Conservation (phyloP, 352 stramenopile species). For the Phytopythium mirpurense region DNA sequence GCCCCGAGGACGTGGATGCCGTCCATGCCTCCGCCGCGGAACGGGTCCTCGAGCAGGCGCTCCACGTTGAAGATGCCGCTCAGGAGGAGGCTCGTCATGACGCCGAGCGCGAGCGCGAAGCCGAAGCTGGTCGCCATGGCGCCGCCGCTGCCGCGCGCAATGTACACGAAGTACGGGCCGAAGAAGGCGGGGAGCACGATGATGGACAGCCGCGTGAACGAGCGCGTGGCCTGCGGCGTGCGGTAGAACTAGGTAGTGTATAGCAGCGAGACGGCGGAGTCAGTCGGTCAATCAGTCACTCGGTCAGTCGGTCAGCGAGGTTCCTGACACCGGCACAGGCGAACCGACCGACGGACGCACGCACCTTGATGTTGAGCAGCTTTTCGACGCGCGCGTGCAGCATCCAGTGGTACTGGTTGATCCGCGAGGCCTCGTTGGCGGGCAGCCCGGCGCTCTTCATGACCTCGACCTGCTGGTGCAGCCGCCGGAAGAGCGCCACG, state of each 20-base stretch:
- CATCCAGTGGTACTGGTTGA: slow-evolving; percentile 88
- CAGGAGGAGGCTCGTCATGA: slow-evolving; percentile 79
- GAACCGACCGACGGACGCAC: neutral
- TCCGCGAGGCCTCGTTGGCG: slow-evolving; percentile 81
- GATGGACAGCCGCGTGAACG: slow-evolving; percentile 82
- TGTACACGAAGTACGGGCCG: slow-evolving; percentile 83
- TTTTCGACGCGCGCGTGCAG: slow-evolving; percentile 76
- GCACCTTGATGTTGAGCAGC: slow-evolving; percentile 79
- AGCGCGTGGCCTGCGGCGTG: slow-evolving; percentile 80
- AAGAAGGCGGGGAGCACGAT: slow-evolving; percentile 82
- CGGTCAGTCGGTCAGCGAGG: neutral
- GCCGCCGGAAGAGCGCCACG: slow-evolving; percentile 41
- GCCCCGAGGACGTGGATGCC: slow-evolving; percentile 56
- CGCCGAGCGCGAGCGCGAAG: slow-evolving; percentile 69
- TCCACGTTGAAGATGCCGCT: slow-evolving; percentile 88
- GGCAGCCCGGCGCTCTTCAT: slow-evolving; percentile 69
- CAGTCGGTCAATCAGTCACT: neutral
- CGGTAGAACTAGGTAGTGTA: slow-evolving; percentile 88
- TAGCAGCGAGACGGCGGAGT: too few species aligned
- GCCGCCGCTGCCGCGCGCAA: slow-evolving; percentile 43
- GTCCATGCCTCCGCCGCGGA: slow-evolving; percentile 59
- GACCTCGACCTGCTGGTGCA: slow-evolving; percentile 73
- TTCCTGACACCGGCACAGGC: neutral
- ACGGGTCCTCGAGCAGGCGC: slow-evolving; percentile 79
- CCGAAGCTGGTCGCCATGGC: slow-evolving; percentile 60